Conservation (phyloP, 2,329 filamentous ascomycete genomes). For the Alternaria ethzedia region DNA sequence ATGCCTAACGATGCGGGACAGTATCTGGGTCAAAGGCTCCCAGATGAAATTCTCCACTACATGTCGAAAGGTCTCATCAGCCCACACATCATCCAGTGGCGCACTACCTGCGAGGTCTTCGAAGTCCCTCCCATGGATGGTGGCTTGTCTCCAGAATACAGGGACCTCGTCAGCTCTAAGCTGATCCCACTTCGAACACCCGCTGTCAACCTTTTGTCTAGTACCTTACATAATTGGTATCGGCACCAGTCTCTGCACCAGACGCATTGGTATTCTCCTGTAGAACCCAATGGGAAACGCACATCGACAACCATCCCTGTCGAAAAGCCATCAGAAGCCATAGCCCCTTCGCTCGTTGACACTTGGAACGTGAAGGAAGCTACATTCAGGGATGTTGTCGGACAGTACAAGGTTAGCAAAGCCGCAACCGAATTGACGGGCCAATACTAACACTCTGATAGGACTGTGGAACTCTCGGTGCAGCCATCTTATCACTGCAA, state of each 20-base stretch:
- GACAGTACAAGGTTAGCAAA: conserved; percentile 29
- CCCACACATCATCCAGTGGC: conserved; percentile 78
- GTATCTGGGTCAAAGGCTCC: conserved; percentile 87
- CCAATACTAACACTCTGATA: conserved; percentile 18
- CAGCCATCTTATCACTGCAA: conserved; percentile 65
- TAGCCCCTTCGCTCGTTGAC: conserved; percentile 59
- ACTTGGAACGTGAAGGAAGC: conserved; percentile 77
- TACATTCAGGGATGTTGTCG: conserved; percentile 55
- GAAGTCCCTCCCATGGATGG: conserved; percentile 87
- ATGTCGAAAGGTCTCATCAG: conserved; percentile 82
- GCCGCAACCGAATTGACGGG: neutral
- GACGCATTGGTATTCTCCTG: conserved; percentile 75
- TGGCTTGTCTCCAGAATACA: conserved; percentile 79
- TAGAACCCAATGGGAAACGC: conserved; percentile 31
- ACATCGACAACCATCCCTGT: conserved; percentile 68
- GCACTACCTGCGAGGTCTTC: conserved; percentile 78
- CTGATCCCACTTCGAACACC: conserved; percentile 78
- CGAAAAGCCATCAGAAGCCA: conserved; percentile 57
- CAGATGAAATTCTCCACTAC: conserved; percentile 90
- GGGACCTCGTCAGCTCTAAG: conserved; percentile 74
- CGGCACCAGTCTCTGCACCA: conserved; percentile 79
- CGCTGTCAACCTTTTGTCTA: conserved; percentile 77
- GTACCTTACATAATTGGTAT: conserved; percentile 82
- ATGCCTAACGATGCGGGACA: conserved; percentile 85
- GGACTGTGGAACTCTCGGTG: conserved; percentile 54